Evolutionary conservation across 2,329 filamentous ascomycete species (phyloP).

Genomic region (Exophiala xenobiotica): DNA sequence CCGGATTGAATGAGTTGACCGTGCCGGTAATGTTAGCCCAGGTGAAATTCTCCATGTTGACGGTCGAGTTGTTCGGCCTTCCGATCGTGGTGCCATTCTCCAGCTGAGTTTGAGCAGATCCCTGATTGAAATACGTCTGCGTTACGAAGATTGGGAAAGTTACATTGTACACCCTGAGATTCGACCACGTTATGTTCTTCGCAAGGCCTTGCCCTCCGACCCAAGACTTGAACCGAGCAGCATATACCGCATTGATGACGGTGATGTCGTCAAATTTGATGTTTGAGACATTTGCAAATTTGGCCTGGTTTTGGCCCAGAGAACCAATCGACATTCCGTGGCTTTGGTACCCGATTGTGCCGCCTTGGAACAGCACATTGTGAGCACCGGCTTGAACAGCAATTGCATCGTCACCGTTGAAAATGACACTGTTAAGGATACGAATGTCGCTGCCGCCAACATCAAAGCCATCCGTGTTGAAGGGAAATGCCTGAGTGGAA

Average conservation of each 20-base stretch:
- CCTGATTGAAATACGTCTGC: constrained; percentile 47
- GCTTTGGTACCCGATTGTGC: constrained; percentile 46
- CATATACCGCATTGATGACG: constrained; percentile 44
- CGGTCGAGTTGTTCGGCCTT: constrained; percentile 41
- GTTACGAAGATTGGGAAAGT: constrained; percentile 50
- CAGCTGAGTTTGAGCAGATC: constrained; percentile 34
- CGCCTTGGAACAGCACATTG: constrained; percentile 41
- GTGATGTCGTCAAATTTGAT: constrained; percentile 46
- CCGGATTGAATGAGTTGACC: constrained; percentile 44
- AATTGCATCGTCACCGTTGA: constrained; percentile 48
- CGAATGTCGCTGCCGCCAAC: constrained; percentile 34
- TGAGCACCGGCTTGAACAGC: constrained; percentile 41
- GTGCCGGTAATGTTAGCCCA: constrained; percentile 45
- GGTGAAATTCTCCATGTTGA: constrained; percentile 45
- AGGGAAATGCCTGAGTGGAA: constrained; percentile 40
- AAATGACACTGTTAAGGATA: constrained; percentile 37
- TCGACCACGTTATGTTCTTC: constrained; percentile 46
- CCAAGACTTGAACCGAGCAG: constrained; percentile 48
- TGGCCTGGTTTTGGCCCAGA: constrained; percentile 40
- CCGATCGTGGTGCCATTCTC: constrained; percentile 29
- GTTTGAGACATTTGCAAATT: constrained; percentile 43
- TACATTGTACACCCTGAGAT: constrained; percentile 46
- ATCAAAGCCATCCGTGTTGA: constrained; percentile 43
- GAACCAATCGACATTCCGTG: constrained; percentile 48
- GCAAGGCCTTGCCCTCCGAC: constrained; percentile 44